Evolutionary conservation across 2,329 filamentous ascomycete species (phyloP).

Genomic region (Pseudocercospora fuligena): DNA sequence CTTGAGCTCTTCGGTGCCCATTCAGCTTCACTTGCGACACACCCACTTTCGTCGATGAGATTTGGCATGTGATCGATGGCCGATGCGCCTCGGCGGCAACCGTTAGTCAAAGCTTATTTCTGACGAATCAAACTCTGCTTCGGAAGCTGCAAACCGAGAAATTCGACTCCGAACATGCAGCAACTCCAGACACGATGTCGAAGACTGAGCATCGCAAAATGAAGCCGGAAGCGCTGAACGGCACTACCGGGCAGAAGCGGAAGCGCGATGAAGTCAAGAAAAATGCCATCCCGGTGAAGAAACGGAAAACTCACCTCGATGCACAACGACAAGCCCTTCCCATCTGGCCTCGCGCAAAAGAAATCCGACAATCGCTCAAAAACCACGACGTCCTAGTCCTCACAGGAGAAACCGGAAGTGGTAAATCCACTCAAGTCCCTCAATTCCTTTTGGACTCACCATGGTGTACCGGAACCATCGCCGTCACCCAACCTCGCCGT

Average conservation of each 20-base stretch:
- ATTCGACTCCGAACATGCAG: neutral
- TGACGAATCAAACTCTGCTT: neutral
- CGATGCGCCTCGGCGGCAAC: neutral
- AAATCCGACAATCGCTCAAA: constrained; percentile 69
- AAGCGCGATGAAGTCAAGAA: constrained; percentile 11
- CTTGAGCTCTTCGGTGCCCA: neutral
- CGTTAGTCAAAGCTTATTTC: neutral
- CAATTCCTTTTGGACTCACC: constrained; percentile 81
- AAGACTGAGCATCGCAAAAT: neutral
- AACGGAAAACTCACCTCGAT: constrained; percentile 26
- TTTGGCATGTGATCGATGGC: neutral
- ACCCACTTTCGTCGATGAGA: neutral
- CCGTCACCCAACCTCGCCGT: constrained; percentile 90
- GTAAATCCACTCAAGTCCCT: constrained; percentile 95
- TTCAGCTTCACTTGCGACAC: neutral
- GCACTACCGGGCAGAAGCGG: constrained; percentile 6
- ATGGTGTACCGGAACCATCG: constrained; percentile 87
- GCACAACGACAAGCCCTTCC: constrained; percentile 62
- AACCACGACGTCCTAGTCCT: constrained; percentile 75
- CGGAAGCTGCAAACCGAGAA: neutral
- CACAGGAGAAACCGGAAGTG: constrained; percentile 92
- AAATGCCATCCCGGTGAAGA: constrained; percentile 9
- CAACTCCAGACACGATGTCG: neutral
- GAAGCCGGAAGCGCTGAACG: neutral
- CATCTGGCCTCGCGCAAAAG: constrained; percentile 74